Conservation (phyloP, 441 rosid species). For the Sinapis alba region DNA sequence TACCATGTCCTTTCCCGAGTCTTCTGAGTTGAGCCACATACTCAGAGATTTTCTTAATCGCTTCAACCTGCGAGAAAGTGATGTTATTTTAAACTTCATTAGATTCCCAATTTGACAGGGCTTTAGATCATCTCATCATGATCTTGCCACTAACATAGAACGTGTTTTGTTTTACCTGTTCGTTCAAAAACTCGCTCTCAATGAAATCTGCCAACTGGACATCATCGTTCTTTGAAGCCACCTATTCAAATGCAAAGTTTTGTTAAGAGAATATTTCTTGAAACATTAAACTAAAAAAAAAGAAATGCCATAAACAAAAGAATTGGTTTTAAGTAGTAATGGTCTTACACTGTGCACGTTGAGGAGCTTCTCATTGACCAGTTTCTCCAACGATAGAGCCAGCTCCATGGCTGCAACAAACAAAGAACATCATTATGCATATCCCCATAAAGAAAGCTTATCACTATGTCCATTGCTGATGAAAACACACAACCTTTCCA, state of each 20-base stretch:
- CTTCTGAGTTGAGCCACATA: conserved; percentile 79
- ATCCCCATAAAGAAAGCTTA: not conserved
- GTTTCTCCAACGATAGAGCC: conserved; percentile 80
- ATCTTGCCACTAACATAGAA: conserved; percentile 31
- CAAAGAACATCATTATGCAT: not conserved
- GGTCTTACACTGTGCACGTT: conserved; percentile 55
- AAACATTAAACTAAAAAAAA: not conserved
- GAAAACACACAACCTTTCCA: not conserved
- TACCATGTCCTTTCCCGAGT: conserved; percentile 85
- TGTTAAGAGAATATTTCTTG: not conserved
- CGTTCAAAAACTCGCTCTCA: conserved; percentile 61
- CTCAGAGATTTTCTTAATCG: conserved; percentile 71
- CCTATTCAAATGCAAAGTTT: conserved; percentile 46
- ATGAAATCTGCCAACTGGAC: conserved; percentile 67
- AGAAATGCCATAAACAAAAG: not conserved
- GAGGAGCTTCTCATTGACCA: conserved; percentile 77
- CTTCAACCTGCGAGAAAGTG: conserved; percentile 52
- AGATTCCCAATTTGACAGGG: conserved; percentile 19
- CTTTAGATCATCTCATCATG: not conserved
- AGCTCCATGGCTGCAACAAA: conserved; percentile 80
- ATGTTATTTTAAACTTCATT: conserved; percentile 16
- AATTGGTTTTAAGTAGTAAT: not conserved
- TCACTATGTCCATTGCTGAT: not conserved
- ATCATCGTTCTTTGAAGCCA: conserved; percentile 64
- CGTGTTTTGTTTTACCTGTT: conserved; percentile 61